These are phyloP conservation scores for Leccinum barrowsii DNA, from an alignment of 768 basidiomycete genomes.

Conservation along the genomic window DNA sequence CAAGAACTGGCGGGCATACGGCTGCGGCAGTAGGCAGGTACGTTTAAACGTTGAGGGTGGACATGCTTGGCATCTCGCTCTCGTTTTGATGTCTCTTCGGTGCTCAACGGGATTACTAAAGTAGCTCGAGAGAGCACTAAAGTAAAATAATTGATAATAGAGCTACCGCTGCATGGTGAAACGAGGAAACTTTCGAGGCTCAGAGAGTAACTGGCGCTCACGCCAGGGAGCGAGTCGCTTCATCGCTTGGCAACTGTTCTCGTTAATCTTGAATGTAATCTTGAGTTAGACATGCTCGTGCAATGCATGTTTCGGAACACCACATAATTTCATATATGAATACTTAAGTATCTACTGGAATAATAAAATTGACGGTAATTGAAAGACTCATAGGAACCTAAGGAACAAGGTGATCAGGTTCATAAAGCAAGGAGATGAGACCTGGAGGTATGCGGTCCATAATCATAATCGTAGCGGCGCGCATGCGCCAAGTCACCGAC, in stretches of 20 bases:
- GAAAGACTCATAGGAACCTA: too few relatives aligned
- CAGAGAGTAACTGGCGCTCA: neutral
- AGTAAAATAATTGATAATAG: neutral
- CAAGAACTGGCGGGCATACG: constrained; percentile 47
- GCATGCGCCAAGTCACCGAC: too few relatives aligned
- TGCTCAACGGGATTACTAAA: neutral
- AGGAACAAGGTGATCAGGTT: too few relatives aligned
- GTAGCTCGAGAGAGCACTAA: neutral
- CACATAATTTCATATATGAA: too few relatives aligned
- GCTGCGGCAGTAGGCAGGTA: constrained; percentile 28
- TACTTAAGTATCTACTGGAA: too few relatives aligned
- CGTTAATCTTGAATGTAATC: neutral
- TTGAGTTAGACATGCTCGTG: neutral
- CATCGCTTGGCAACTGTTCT: neutral
- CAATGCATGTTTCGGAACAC: too few relatives aligned
- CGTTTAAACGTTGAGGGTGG: neutral
- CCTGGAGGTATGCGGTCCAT: too few relatives aligned
- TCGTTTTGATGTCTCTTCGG: neutral
- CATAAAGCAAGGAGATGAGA: too few relatives aligned
- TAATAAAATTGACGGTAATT: too few relatives aligned
- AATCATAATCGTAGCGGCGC: too few relatives aligned
- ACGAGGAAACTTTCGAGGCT: too few relatives aligned
- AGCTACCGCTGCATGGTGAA: too few relatives aligned
- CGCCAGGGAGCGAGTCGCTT: neutral
- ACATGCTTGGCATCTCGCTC: neutral